Conservation (phyloP, 1,139 yeast species). For the Suhomyces panamericanus region DNA sequence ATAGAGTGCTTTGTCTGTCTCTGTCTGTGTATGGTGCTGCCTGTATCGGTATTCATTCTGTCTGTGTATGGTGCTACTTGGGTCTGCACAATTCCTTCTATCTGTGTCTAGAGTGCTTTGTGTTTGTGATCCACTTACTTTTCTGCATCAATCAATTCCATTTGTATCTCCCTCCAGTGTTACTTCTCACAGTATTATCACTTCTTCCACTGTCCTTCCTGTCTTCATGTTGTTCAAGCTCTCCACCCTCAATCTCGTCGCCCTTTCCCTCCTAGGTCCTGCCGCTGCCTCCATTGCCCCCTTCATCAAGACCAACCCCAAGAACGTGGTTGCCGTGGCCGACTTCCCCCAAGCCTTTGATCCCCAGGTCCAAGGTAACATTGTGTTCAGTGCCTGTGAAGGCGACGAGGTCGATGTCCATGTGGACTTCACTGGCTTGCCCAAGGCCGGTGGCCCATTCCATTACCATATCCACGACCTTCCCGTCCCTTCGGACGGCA, state of each 20-base stretch:
- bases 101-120: too few relatives aligned
- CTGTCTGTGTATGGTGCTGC: too few relatives aligned
- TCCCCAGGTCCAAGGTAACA: constrained; percentile 45
- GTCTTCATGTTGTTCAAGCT: neutral
- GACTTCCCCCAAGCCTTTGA: constrained; percentile 53
- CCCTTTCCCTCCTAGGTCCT: neutral
- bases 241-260: neutral
- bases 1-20: too few relatives aligned
- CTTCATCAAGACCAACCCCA: constrained; percentile 42
- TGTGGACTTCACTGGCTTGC: constrained; percentile 59
- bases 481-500: constrained; percentile 43
- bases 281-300: constrained; percentile 35
- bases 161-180: too few relatives aligned
- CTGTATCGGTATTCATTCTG: too few relatives aligned
- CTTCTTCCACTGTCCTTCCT: too few relatives aligned
- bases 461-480: constrained; percentile 56
- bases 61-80: too few relatives aligned
- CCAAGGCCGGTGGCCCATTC: constrained; percentile 58
- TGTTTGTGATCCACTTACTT: too few relatives aligned
- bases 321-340: constrained; percentile 53
- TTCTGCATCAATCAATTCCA: too few relatives aligned
- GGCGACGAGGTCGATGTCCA: constrained; percentile 57
- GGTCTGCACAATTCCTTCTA: too few relatives aligned
- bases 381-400: constrained; percentile 47
- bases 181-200: too few relatives aligned